Percentiles rank a stretch among this genome's conserved stretches.
These are phyloP conservation scores for Sherardia arvensis DNA, from an alignment of 257 asterid species.

Conservation along the genomic window DNA sequence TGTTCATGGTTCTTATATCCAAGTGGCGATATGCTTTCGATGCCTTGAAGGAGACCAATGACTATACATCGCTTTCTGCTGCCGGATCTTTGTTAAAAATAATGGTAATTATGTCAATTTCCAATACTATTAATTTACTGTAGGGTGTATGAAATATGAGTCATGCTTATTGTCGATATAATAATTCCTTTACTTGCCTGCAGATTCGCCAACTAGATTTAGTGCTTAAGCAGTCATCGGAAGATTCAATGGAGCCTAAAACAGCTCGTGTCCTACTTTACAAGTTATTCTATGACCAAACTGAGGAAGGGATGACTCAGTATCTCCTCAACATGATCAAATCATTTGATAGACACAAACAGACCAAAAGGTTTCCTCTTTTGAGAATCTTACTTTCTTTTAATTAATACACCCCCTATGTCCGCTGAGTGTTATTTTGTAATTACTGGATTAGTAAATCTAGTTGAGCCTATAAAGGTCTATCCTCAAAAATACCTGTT, in stretches of 20 bases:
- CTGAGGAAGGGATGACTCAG: slow-evolving; percentile 91
- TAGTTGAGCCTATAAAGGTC: not conserved
- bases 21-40: slow-evolving; percentile 87
- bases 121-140: slow-evolving; percentile 3
- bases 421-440: not conserved
- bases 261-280: slow-evolving; percentile 87
- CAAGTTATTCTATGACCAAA: slow-evolving; percentile 96
- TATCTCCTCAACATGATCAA: slow-evolving; percentile 77
- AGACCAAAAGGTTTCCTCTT: slow-evolving; percentile 62
- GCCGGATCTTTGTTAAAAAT: slow-evolving; percentile 82
- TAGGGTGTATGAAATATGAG: not conserved
- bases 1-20: slow-evolving; percentile 68
- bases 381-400: not conserved
- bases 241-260: slow-evolving; percentile 82
- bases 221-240: slow-evolving; percentile 69
- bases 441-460: not conserved
- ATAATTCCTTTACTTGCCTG: slow-evolving; percentile 5
- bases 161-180: not conserved
- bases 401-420: not conserved
- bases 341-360: slow-evolving; percentile 80
- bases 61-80: slow-evolving; percentile 74
- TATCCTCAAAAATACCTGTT: not conserved
- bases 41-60: slow-evolving; percentile 68
- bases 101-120: slow-evolving; percentile 51
- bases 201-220: slow-evolving; percentile 88